A percentile compares a stretch with the other conserved stretches of the same genome.
phyloP scores from a whole-genome alignment of 306 rosid species.

The Medicago lupulina region DNA sequence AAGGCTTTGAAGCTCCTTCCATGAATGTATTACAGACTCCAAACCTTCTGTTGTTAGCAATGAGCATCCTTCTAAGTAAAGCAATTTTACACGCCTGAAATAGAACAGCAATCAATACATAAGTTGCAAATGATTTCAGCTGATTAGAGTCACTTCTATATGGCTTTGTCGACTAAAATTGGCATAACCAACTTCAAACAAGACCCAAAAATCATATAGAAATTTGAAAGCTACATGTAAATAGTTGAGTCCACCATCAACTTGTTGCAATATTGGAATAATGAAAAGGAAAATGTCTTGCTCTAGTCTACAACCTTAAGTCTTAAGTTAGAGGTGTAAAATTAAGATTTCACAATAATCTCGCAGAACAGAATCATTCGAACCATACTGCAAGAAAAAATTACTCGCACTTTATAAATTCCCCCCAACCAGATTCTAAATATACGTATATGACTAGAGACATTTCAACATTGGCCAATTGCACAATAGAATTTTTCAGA shows the following conservation, averaged over 20 bases:
- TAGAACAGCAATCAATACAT: constrained; percentile 11
- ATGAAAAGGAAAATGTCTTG: background rate
- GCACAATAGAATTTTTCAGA: background rate
- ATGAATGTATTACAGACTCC: constrained; percentile 71
- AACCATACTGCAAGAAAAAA: constrained; percentile 27
- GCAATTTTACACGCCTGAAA: constrained; percentile 74
- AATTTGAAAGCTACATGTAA: constrained; percentile 6
- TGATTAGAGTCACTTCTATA: constrained; percentile 18
- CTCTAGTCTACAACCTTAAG: background rate
- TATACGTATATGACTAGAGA: background rate
- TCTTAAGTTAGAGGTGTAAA: constrained; percentile 4
- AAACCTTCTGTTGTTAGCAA: constrained; percentile 78
- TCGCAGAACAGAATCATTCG: constrained; percentile 22
- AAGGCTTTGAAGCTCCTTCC: constrained; percentile 85
- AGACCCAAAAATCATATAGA: background rate
- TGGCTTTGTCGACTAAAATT: background rate
- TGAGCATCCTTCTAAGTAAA: constrained; percentile 86
- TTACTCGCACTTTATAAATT: background rate
- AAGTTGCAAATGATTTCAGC: constrained; percentile 12
- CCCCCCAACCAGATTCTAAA: constrained; percentile 8
- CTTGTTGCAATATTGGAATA: background rate
- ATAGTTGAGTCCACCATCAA: background rate
- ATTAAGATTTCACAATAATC: constrained; percentile 14
- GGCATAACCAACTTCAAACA: constrained; percentile 28
- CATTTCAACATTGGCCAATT: constrained; percentile 8